phyloP scores from a whole-genome alignment of 768 basidiomycete genomes.

The Mycena amicta region DNA sequence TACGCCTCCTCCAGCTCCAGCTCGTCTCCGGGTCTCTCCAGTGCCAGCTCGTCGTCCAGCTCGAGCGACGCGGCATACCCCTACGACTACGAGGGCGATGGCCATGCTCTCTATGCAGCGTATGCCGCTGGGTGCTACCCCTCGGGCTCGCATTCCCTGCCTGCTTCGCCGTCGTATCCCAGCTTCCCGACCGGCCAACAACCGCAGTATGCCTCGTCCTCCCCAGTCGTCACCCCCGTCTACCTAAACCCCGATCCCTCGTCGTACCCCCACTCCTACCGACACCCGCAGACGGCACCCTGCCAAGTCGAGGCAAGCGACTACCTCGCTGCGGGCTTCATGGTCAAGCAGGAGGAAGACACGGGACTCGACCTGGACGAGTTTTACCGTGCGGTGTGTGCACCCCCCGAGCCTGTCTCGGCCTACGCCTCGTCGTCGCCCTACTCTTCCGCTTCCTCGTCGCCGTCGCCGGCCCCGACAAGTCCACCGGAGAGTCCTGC shows the following conservation, averaged over 20 bases:
- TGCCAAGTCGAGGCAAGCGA: not conserved
- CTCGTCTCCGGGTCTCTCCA: not conserved
- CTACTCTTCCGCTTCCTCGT: not conserved
- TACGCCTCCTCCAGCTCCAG: not conserved
- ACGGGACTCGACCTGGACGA: not conserved
- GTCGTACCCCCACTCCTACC: not conserved
- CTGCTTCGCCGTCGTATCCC: not conserved
- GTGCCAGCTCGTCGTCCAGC: not conserved
- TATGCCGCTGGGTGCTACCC: not conserved
- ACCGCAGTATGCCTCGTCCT: not conserved
- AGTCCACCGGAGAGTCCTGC: not conserved
- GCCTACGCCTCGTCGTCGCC: not conserved
- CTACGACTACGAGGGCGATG: not conserved
- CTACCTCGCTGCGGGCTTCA: not conserved
- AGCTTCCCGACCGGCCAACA: not conserved
- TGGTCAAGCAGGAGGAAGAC: not conserved
- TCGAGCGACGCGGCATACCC: not conserved
- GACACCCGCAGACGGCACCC: not conserved
- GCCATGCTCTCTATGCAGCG: not conserved
- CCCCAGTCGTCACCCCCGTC: not conserved
- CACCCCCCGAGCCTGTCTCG: not conserved
- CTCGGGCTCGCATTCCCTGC: not conserved
- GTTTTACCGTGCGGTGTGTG: slow-evolving; percentile 1
- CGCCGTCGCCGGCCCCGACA: not conserved
- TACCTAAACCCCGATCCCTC: no score